phyloP scores from a whole-genome alignment of 2,329 filamentous ascomycete genomes.

The Colletotrichum orchidophilum region DNA sequence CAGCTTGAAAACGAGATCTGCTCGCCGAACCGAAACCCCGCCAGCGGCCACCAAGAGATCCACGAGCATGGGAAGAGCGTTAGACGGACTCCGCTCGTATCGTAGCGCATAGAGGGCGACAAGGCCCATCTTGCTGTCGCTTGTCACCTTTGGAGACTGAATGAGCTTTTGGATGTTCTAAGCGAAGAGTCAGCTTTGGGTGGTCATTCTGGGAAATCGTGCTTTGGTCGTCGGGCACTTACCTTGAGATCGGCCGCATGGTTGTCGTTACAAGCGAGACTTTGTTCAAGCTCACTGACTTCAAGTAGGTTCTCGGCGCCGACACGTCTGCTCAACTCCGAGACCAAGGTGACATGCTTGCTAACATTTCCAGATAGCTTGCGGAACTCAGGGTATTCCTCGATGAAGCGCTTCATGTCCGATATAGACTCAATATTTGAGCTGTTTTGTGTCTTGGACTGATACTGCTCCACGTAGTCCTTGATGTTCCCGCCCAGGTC shows the following conservation, averaged over 20 bases:
- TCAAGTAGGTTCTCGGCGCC: slow-evolving; percentile 89
- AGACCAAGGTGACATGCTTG: slow-evolving; percentile 96
- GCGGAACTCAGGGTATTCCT: slow-evolving; percentile 97
- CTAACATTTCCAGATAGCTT: slow-evolving; percentile 98
- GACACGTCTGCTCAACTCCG: slow-evolving; percentile 89
- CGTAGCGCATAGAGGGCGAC: slow-evolving; percentile 95
- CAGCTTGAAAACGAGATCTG: slow-evolving; percentile 83
- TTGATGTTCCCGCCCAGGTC: slow-evolving; percentile 96
- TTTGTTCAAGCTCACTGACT: slow-evolving; percentile 96
- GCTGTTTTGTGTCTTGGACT: slow-evolving; percentile 95
- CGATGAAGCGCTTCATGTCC: slow-evolving; percentile 99
- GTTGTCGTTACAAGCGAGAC: slow-evolving; percentile 95
- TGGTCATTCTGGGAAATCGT: neutral
- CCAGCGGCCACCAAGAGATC: slow-evolving; percentile 88
- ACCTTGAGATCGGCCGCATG: slow-evolving; percentile 92
- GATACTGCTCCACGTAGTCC: slow-evolving; percentile 98
- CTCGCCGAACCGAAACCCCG: slow-evolving; percentile 78
- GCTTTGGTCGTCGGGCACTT: slow-evolving; percentile 36
- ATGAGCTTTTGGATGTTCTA: slow-evolving; percentile 88
- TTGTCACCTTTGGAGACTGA: slow-evolving; percentile 78
- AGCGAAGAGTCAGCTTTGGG: neutral
- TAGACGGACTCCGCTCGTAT: slow-evolving; percentile 87
- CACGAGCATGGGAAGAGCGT: slow-evolving; percentile 83
- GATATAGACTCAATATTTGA: slow-evolving; percentile 96
- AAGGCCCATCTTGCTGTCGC: slow-evolving; percentile 86